Evolutionary conservation across 306 rosid species (phyloP).

Genomic region (Trichosanthes cucumerina): DNA sequence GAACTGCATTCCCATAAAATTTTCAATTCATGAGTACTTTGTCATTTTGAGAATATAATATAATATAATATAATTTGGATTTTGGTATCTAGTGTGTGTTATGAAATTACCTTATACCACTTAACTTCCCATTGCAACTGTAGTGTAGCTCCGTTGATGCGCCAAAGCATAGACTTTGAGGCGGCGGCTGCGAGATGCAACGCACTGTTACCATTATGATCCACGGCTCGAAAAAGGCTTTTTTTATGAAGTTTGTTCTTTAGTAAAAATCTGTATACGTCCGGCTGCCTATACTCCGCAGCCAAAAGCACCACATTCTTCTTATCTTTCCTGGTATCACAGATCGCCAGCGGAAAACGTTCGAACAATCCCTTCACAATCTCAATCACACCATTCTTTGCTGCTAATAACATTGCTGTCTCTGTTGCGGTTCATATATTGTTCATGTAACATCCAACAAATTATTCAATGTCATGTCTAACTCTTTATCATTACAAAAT

Average conservation of each 20-base stretch:
- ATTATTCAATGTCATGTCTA: too few species aligned
- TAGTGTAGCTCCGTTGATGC: constrained; percentile 31
- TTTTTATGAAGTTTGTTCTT: constrained; percentile 5
- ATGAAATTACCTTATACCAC: constrained; percentile 32
- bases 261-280: constrained; percentile 24
- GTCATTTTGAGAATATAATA: too few species aligned
- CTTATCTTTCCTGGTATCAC: constrained; percentile 25
- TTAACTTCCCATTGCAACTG: constrained; percentile 67
- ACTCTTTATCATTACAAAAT: too few species aligned
- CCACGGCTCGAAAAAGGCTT: constrained; percentile 26
- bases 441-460: too few species aligned
- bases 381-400: constrained; percentile 49
- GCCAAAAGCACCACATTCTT: constrained; percentile 52
- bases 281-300: constrained; percentile 54
- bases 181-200: constrained; percentile 46
- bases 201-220: constrained; percentile 41
- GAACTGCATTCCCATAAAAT: not conserved
- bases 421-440: too few species aligned
- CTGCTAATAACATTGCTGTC: constrained; percentile 42
- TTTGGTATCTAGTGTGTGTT: too few species aligned
- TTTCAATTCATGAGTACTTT: too few species aligned
- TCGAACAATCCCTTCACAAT: constrained; percentile 28
- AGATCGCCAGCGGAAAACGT: constrained; percentile 37
- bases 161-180: constrained; percentile 32
- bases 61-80: too few species aligned